phyloP scores from a whole-genome alignment of 2,329 filamentous ascomycete genomes.

The Colletotrichum sp. region DNA sequence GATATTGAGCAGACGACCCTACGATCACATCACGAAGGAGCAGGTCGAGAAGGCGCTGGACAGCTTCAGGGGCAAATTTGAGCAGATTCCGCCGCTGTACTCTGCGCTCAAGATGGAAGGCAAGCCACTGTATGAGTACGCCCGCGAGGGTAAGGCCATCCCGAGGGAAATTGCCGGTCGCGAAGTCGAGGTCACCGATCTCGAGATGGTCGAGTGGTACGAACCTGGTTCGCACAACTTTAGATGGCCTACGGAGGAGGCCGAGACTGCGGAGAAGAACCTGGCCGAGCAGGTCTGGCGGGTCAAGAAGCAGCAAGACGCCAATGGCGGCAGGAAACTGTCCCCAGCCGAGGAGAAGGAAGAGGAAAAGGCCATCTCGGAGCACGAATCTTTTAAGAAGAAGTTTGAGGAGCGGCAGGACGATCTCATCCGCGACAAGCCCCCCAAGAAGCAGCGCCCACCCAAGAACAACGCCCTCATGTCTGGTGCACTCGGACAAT shows the following conservation, averaged over 20 bases:
- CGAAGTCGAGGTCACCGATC: slow-evolving; percentile 76
- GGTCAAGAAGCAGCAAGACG: slow-evolving; percentile 61
- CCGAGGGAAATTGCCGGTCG: slow-evolving; percentile 84
- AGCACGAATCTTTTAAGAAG: slow-evolving; percentile 62
- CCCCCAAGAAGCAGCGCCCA: slow-evolving; percentile 41
- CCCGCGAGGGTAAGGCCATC: slow-evolving; percentile 84
- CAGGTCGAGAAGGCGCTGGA: slow-evolving; percentile 78
- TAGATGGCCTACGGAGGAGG: slow-evolving; percentile 81
- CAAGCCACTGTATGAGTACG: slow-evolving; percentile 95
- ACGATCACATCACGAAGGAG: slow-evolving; percentile 81
- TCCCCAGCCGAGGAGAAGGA: slow-evolving; percentile 61
- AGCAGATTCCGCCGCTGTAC: slow-evolving; percentile 91
- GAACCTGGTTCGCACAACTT: slow-evolving; percentile 82
- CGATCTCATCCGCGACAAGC: slow-evolving; percentile 58
- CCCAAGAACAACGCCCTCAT: slow-evolving; percentile 51
- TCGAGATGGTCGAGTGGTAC: slow-evolving; percentile 85
- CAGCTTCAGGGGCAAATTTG: slow-evolving; percentile 80
- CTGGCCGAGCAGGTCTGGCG: slow-evolving; percentile 77
- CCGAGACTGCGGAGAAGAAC: slow-evolving; percentile 74
- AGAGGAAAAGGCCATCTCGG: slow-evolving; percentile 59
- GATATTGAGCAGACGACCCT: slow-evolving; percentile 75
- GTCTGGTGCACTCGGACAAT: slow-evolving; percentile 61
- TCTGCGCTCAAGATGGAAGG: slow-evolving; percentile 93
- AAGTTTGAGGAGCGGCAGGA: slow-evolving; percentile 64
- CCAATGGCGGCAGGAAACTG: slow-evolving; percentile 45